A percentile compares a stretch with the other conserved stretches of the same genome.
Evolutionary conservation across 2,329 filamentous ascomycete genomes (phyloP).

Genomic region (Aspergillus udagawae): DNA sequence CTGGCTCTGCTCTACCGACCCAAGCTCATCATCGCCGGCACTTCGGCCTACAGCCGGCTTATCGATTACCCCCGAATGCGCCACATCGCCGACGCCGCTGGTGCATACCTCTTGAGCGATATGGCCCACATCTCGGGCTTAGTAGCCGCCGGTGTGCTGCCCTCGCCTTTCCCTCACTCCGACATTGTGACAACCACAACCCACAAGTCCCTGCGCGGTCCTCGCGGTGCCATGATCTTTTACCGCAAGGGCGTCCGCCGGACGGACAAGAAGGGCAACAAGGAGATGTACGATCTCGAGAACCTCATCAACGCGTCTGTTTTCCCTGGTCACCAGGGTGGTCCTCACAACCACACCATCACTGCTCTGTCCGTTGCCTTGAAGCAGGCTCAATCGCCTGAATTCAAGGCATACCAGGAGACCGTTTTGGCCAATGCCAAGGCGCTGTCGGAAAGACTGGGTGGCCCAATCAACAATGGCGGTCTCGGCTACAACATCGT

Average conservation of each 20-base stretch:
- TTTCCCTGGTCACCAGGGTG: constrained; percentile 97
- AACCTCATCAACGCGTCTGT: constrained; percentile 97
- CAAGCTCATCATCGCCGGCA: constrained; percentile 93
- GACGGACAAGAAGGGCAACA: constrained; percentile 87
- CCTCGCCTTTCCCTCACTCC: constrained; percentile 85
- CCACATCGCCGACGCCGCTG: constrained; percentile 87
- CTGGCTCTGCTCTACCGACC: constrained; percentile 88
- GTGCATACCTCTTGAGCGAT: constrained; percentile 91
- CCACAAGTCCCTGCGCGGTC: constrained; percentile 97
- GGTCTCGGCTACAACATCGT: constrained; percentile 89
- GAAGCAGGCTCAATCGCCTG: constrained; percentile 83
- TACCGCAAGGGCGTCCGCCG: constrained; percentile 95
- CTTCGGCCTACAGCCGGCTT: constrained; percentile 94
- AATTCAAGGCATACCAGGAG: constrained; percentile 92
- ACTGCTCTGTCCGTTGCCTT: constrained; percentile 92
- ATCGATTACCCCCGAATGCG: constrained; percentile 97
- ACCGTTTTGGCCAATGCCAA: constrained; percentile 92
- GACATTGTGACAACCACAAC: constrained; percentile 98
- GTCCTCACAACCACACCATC: constrained; percentile 99
- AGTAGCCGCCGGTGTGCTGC: constrained; percentile 87
- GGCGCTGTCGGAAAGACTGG: constrained; percentile 68
- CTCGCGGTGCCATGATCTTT: constrained; percentile 99
- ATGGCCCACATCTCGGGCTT: constrained; percentile 99
- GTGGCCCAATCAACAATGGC: constrained; percentile 66
- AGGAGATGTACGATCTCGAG: constrained; percentile 89